Evolutionary conservation across 495 filamentous ascomycete species (phyloP).

Genomic region (Lepraria neglecta): DNA sequence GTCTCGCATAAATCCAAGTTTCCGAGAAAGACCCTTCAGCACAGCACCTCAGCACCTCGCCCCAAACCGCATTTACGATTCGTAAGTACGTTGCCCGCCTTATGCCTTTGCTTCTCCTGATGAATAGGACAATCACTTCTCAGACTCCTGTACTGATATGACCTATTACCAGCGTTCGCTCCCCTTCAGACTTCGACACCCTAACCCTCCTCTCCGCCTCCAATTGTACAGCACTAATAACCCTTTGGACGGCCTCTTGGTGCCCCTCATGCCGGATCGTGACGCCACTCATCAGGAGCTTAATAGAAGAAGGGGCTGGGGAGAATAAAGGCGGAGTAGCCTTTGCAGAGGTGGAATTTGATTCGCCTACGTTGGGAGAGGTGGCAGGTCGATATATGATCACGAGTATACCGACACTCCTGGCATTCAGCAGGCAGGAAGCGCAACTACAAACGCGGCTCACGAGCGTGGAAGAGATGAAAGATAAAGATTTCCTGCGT

Average conservation of each 20-base stretch:
- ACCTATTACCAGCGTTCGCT: constrained; percentile 39
- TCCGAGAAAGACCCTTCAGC: neutral
- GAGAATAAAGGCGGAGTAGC: constrained; percentile 54
- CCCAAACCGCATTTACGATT: constrained; percentile 15
- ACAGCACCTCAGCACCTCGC: neutral
- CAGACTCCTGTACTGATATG: constrained; percentile 13
- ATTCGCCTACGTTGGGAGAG: constrained; percentile 49
- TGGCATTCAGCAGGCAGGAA: constrained; percentile 58
- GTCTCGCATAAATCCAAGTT: neutral
- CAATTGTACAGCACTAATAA: constrained; percentile 54
- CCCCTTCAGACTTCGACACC: constrained; percentile 53
- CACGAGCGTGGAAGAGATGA: constrained; percentile 46
- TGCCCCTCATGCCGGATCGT: constrained; percentile 54
- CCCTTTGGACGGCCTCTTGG: constrained; percentile 64
- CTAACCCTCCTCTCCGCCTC: constrained; percentile 54
- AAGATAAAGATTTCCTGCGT: constrained; percentile 47
- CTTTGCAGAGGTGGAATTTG: constrained; percentile 57
- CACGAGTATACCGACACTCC: constrained; percentile 58
- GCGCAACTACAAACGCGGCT: constrained; percentile 50
- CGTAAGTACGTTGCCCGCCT: constrained; percentile 8
- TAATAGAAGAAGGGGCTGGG: constrained; percentile 41
- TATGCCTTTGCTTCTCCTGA: neutral
- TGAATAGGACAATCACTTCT: constrained; percentile 3
- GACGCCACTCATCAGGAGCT: constrained; percentile 49
- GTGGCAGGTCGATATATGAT: constrained; percentile 53